phyloP scores from a whole-genome alignment of 176 grass and related monocot genomes.

The Paspalum vaginatum region DNA sequence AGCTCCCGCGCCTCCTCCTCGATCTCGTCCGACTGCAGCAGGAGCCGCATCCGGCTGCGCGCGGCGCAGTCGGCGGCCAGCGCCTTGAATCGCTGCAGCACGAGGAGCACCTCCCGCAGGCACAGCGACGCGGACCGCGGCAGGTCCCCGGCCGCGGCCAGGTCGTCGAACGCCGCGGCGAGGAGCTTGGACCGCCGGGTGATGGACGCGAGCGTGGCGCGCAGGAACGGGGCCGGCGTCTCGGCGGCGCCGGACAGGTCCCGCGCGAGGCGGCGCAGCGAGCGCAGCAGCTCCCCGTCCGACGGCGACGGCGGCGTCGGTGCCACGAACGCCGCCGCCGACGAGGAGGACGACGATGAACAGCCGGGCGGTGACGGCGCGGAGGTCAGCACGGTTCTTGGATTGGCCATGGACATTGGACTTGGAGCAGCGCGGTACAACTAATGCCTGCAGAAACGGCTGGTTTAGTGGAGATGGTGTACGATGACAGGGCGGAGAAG shows the following conservation, averaged over 20 bases:
- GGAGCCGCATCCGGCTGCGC: slow-evolving; percentile 71
- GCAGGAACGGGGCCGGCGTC: slow-evolving; percentile 45
- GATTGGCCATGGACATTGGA: slow-evolving; percentile 35
- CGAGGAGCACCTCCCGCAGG: slow-evolving; percentile 79
- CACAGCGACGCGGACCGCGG: slow-evolving; percentile 79
- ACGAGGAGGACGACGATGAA: slow-evolving; percentile 24
- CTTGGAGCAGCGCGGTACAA: neutral
- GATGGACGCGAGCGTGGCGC: slow-evolving; percentile 55
- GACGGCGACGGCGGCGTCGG: slow-evolving; percentile 48
- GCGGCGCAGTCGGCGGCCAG: slow-evolving; percentile 60
- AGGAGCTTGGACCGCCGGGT: slow-evolving; percentile 66
- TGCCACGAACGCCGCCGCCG: neutral
- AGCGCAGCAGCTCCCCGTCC: slow-evolving; percentile 67
- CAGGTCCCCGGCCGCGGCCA: slow-evolving; percentile 28
- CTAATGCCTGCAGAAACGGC: neutral
- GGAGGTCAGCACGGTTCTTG: slow-evolving; percentile 27
- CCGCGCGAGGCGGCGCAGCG: slow-evolving; percentile 64
- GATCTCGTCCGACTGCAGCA: slow-evolving; percentile 63
- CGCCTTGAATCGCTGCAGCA: slow-evolving; percentile 81
- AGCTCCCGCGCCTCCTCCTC: slow-evolving; percentile 67
- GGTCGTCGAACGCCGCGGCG: slow-evolving; percentile 73
- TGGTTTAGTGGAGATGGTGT: slow-evolving; percentile 28
- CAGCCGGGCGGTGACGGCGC: slow-evolving; percentile 25
- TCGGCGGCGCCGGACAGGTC: slow-evolving; percentile 58
- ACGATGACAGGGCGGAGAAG: neutral